Percentiles rank a stretch among this genome's conserved stretches.
Conservation (phyloP, 1,284 basidiomycete species). For the Mycosarcoma maydis region DNA sequence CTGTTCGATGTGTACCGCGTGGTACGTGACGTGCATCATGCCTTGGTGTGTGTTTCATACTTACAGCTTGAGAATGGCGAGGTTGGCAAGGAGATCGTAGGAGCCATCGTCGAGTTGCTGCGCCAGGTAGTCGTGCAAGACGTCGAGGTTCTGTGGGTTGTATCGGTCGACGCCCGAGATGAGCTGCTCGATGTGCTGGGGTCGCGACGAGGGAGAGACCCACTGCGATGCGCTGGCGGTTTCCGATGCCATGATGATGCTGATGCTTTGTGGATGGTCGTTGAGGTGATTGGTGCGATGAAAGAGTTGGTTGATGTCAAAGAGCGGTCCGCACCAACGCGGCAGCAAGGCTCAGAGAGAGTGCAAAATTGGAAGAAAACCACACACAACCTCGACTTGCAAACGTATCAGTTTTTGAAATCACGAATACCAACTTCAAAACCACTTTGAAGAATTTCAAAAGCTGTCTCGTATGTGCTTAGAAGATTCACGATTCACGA, state of each 20-base stretch:
- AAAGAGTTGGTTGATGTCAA: not conserved
- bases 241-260: conserved; percentile 33
- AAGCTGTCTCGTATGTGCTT: too few relatives aligned
- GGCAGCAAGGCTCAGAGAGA: not conserved
- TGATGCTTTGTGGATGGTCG: conserved; percentile 3
- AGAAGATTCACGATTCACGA: too few relatives aligned
- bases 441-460: too few relatives aligned
- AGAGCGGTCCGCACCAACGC: too few relatives aligned
- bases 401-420: too few relatives aligned
- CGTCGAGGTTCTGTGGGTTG: conserved; percentile 89
- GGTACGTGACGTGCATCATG: conserved; percentile 5
- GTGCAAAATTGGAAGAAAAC: conserved; percentile 42
- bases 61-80: conserved; percentile 85
- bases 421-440: too few relatives aligned
- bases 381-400: not conserved
- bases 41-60: conserved; percentile 35
- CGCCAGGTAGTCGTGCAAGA: conserved; percentile 93
- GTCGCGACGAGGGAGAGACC: conserved; percentile 53
- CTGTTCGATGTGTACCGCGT: not conserved
- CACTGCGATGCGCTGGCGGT: conserved; percentile 37
- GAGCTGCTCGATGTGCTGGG: conserved; percentile 62
- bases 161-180: conserved; percentile 77
- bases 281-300: not conserved
- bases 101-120: conserved; percentile 87
- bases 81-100: conserved; percentile 92